These are phyloP conservation scores for Rhinocladiella similis DNA, from an alignment of 2,329 filamentous ascomycete genomes.

Conservation along the genomic window DNA sequence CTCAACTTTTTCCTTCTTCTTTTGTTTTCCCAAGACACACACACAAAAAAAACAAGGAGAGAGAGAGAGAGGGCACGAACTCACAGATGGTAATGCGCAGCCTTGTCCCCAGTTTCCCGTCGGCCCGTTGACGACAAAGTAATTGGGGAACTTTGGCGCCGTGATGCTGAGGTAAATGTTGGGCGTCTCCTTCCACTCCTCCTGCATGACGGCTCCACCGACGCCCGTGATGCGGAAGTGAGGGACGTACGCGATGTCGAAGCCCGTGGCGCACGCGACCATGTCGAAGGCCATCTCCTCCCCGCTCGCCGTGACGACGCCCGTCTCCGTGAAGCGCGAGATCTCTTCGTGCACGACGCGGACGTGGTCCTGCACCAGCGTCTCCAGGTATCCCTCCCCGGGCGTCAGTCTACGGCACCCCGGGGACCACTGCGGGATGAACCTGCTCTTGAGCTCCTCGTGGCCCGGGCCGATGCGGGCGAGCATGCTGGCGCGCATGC, in stretches of 20 bases:
- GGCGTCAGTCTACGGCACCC: conserved; percentile 53
- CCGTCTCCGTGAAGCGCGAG: conserved; percentile 23
- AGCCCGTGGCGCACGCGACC: conserved; percentile 39
- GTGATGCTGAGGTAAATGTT: conserved; percentile 47
- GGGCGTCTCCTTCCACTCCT: conserved; percentile 39
- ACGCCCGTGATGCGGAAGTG: conserved; percentile 43
- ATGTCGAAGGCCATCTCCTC: conserved; percentile 24
- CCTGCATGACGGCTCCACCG: conserved; percentile 38
- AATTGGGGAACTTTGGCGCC: conserved; percentile 46
- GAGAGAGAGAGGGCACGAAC: neutral
- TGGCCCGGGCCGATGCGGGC: conserved; percentile 31
- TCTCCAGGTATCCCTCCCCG: conserved; percentile 31
- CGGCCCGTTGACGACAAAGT: conserved; percentile 36
- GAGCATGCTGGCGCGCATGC: conserved; percentile 27
- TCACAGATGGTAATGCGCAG: conserved; percentile 26
- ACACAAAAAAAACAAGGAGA: too few species aligned
- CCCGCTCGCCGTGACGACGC: conserved; percentile 28
- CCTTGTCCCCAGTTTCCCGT: conserved; percentile 33
- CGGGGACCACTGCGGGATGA: conserved; percentile 29
- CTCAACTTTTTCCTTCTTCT: too few species aligned
- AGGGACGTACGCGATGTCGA: conserved; percentile 40
- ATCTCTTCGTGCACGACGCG: conserved; percentile 25
- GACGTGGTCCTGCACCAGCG: conserved; percentile 24
- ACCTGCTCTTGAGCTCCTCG: conserved; percentile 24
- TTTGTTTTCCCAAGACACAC: too few species aligned